Evolutionary conservation across 768 basidiomycete species (phyloP).

Genomic region (Austroboletus eburneus): DNA sequence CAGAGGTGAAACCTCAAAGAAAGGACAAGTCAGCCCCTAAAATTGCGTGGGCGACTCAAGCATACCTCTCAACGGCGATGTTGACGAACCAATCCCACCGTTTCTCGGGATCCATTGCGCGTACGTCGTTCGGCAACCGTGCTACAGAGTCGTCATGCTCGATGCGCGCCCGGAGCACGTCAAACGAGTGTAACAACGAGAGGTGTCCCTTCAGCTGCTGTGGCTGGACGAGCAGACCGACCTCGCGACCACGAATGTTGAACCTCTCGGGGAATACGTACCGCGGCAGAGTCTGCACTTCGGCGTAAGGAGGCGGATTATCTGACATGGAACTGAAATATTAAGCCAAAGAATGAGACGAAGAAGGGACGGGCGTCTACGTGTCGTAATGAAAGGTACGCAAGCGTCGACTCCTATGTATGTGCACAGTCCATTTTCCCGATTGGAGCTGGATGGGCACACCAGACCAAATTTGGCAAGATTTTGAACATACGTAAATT

Average conservation of each 20-base stretch:
- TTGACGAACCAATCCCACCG: slow-evolving; percentile 39
- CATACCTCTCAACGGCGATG: slow-evolving; percentile 35
- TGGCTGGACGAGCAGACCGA: slow-evolving; percentile 16
- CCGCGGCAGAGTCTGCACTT: background rate
- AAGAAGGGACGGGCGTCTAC: too few relatives aligned
- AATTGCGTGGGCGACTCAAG: background rate
- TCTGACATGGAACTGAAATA: background rate
- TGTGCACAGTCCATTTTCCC: too few relatives aligned
- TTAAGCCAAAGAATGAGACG: too few relatives aligned
- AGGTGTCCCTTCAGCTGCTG: slow-evolving; percentile 31
- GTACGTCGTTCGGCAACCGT: slow-evolving; percentile 9
- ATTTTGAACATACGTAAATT: too few relatives aligned
- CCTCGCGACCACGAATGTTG: slow-evolving; percentile 3
- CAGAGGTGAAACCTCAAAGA: slow-evolving; percentile 33
- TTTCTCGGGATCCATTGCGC: slow-evolving; percentile 20
- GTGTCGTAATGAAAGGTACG: too few relatives aligned
- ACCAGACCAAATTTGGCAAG: too few relatives aligned
- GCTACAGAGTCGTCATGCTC: slow-evolving; percentile 13
- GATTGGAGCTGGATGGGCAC: too few relatives aligned
- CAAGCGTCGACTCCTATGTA: too few relatives aligned
- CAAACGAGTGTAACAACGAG: slow-evolving; percentile 25
- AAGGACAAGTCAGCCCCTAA: background rate
- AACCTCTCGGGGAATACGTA: slow-evolving; percentile 17
- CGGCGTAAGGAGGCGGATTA: slow-evolving; percentile 1
- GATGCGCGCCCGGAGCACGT: slow-evolving; percentile 18